These are phyloP conservation scores for Bruguiera hainesii DNA, from an alignment of 441 rosid species.

Conservation along the genomic window DNA sequence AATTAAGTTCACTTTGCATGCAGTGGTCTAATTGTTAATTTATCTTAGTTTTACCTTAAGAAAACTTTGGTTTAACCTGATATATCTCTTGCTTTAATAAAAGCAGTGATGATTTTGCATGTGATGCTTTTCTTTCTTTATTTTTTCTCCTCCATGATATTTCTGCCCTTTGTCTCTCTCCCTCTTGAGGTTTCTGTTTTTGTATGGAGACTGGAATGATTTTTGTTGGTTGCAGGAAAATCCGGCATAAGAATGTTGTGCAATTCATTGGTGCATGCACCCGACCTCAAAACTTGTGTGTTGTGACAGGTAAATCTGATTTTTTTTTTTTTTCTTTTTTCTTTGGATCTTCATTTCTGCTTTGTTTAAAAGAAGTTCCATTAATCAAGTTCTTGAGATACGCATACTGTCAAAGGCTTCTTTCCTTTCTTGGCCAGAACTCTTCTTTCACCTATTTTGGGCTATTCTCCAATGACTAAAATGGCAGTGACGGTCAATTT, in stretches of 20 bases:
- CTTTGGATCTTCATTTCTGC: too few relatives aligned
- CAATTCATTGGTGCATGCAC: slow-evolving; percentile 97
- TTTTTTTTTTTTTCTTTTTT: not conserved
- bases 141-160: too few relatives aligned
- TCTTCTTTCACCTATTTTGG: not conserved
- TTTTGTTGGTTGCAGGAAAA: slow-evolving; percentile 58
- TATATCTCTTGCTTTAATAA: not conserved
- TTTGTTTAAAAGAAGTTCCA: too few relatives aligned
- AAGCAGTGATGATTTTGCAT: slow-evolving; percentile 4
- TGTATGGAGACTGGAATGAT: slow-evolving; percentile 5
- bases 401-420: not conserved
- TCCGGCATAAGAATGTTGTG: slow-evolving; percentile 93
- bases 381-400: not conserved
- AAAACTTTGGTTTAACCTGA: not conserved
- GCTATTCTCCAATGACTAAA: not conserved
- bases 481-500: not conserved
- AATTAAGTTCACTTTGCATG: not conserved
- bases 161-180: not conserved
- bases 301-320: slow-evolving; percentile 65
- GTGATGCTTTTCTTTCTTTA: not conserved
- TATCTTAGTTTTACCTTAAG: not conserved
- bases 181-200: not conserved
- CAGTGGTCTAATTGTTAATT: not conserved
- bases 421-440: not conserved
- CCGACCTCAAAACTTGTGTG: slow-evolving; percentile 75